Base-by-base conservation (phyloP, 2,329 filamentous ascomycete species). In the Aspergillus melleus region DNA sequence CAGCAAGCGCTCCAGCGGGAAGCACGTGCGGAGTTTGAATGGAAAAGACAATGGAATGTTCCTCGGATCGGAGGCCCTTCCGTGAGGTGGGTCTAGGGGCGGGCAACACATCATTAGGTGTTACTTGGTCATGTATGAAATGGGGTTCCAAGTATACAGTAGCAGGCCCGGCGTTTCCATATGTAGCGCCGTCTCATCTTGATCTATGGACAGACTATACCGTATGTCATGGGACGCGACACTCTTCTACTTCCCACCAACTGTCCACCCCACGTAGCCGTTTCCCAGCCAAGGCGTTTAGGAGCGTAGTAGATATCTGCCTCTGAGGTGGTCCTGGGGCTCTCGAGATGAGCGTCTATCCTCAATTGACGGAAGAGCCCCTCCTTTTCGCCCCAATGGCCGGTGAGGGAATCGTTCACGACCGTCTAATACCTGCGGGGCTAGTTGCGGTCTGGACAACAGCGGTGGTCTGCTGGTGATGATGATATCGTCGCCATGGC, bases 31-130 rank as follows among this genome's bases (percentile, higher is more conserved):
- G 60, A 64, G 51, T 24, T 53, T 51, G 36, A 61, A 46, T 62
- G 60, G 62, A 64, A 64, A 44, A 49, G 50, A 26, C 44, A 62
- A 54, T 64, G 58, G 58, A 60, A 61, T 55, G 39, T 60, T 10
- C 52, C 58, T 44, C 57, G 58, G 39, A 51, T n/a, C n/a, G n/a
- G n/a, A n/a, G n/a, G n/a, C n/a, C n/a, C n/a, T n/a, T n/a, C n/a
- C n/a, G n/a, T n/a, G n/a, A n/a, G n/a, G n/a, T n/a, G n/a, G n/a
- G n/a, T n/a, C n/a, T n/a, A n/a, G n/a, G n/a, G n/a, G n/a, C n/a
- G n/a, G n/a, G n/a, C n/a, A n/a, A n/a, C n/a, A n/a, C n/a, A 56
- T 49, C 46, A 49, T 24, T 24, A 24, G 46, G 19, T 49, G 46
- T 11, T 49, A 49, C 22, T 49, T 49, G 46, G 46, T 20, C 22